Evolutionary conservation across 768 basidiomycete species (phyloP), one percentile per base, ranked within the genome.

Genomic region (Lactarius vividus): DNA sequence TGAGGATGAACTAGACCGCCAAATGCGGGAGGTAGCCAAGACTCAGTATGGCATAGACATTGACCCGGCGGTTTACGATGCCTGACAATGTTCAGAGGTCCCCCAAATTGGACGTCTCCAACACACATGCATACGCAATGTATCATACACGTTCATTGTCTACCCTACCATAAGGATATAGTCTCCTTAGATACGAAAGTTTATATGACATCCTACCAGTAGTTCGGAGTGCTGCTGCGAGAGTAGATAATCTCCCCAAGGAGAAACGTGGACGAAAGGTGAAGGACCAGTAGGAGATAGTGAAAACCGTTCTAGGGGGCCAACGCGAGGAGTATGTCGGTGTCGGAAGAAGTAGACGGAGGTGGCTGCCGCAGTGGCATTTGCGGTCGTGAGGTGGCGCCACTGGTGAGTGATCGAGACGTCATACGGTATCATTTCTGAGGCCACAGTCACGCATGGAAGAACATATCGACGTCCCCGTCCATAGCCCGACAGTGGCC

Each of bases 1-100:
- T 29, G 62, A 67, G 35, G 66, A 67, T 28, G 66, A 67, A 28
- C 58, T 67, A 23, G 58, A 67, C 33, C 57, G 61, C 23, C 66
- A 67, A 33, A 67, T 67, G 62, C 57, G 40, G 9, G 63, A 59
- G 42, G 35, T 67, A 15, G 58, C 62, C n/a, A 63, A 64, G 54
- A 60, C 58, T 8, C 62, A 64, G 53, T 67, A 64, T 18, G 62
- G 66, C 33, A 62, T 67, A 33, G 66, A 64, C 29, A 49, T 67
- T 3, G 66, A 67, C 56, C 62, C 62, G 33, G 39, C 57, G 15
- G 18, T 18, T 11, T 67, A 54, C 26, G 62, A 67, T n/a, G 66
- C 62, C 29, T 59, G 57, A 64, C 28, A 29, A 59, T 23, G 37
- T 18, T 9, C 7, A 59, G 28, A 49, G 28, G 18, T 46, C 23